Evolutionary conservation across 2,329 filamentous ascomycete species (phyloP), one percentile per base, ranked within the genome.

Genomic region (Penicillium olsonii): DNA sequence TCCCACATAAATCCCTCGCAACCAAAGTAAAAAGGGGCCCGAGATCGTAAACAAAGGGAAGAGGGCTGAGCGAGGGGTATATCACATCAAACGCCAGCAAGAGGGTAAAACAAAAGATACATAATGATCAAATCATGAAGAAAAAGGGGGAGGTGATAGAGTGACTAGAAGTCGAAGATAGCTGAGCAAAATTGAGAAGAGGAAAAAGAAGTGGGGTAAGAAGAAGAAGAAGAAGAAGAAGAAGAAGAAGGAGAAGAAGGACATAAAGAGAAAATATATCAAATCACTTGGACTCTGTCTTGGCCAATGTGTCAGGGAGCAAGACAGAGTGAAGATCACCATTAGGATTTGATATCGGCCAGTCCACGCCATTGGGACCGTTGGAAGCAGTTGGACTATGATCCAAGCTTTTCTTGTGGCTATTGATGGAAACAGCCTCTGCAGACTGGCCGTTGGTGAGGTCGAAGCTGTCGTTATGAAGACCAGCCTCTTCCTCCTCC

Each of bases 71-170:
- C 61, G 61, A 65, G 63, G 68, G 68, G 68, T 70, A 70, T 70
- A 70, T 70, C 68, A 67, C 67, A 68, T 67, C 55, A 57, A 69
- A 70, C 66, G 68, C 66, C 68, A 60, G 27, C 49, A 55, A 50
- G 4, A 31, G 29, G 12, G 31, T 41, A 43, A n/a, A 48, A 37
- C 31, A 48, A 50, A 44, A n/a, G 26, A 35, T 40, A 50, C 41
- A 37, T 44, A 34, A 37, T 20, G 52, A 42, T 10, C 14, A 29
- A 35, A 37, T 37, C 15, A 22, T 34, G 11, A 44, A 42, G 37
- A n/a, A 31, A 31, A n/a, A 31, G 31, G 20, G 48, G 14, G n/a
- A 26, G 35, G 14, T 37, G 24, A 26, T 17, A 24, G 22, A 24
- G 8, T 26, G 27, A 26, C 37, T 42, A 46, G 42, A 40, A 45